Conservation (phyloP, 805 yeast genomes). For the Helenozyma rhizophorensis region DNA sequence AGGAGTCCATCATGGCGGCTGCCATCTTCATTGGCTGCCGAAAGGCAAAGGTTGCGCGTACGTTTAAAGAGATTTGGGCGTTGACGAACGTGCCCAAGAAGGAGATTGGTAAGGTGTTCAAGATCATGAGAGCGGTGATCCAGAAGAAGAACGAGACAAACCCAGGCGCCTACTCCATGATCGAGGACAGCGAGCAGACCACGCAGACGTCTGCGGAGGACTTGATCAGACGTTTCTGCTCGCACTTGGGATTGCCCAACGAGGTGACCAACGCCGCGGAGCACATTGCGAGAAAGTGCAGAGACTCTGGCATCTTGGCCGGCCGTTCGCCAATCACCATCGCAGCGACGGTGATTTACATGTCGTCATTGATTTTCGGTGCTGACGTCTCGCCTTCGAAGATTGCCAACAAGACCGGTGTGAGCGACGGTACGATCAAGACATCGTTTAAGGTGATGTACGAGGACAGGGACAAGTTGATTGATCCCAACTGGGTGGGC, state of each 20-base stretch:
- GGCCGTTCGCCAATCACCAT: conserved; percentile 97
- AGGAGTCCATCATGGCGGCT: conserved; percentile 94
- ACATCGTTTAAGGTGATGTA: conserved; percentile 81
- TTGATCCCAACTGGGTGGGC: conserved; percentile 75
- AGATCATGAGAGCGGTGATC: conserved; percentile 63
- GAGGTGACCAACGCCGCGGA: conserved; percentile 91
- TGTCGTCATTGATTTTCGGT: conserved; percentile 87
- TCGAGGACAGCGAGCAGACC: conserved; percentile 53
- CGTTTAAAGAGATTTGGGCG: conserved; percentile 94
- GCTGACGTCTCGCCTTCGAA: conserved; percentile 69
- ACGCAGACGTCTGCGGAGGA: conserved; percentile 92
- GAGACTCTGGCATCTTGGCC: conserved; percentile 88
- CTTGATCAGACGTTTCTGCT: conserved; percentile 91
- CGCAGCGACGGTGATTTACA: conserved; percentile 95
- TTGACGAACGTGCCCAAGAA: conserved; percentile 89
- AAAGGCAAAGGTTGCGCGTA: conserved; percentile 88
- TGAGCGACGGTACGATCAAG: conserved; percentile 95
- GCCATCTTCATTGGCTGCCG: conserved; percentile 93
- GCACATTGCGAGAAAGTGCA: conserved; percentile 82
- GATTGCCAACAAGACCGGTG: conserved; percentile 91
- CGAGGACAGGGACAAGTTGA: conserved; percentile 59
- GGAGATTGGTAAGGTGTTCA: conserved; percentile 90
- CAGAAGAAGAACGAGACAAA: conserved; percentile 53
- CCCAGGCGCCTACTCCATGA: conserved; percentile 36
- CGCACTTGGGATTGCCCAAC: conserved; percentile 82